phyloP scores from a whole-genome alignment of 1,139 yeast species.

The Scheffersomyces lignicola region DNA sequence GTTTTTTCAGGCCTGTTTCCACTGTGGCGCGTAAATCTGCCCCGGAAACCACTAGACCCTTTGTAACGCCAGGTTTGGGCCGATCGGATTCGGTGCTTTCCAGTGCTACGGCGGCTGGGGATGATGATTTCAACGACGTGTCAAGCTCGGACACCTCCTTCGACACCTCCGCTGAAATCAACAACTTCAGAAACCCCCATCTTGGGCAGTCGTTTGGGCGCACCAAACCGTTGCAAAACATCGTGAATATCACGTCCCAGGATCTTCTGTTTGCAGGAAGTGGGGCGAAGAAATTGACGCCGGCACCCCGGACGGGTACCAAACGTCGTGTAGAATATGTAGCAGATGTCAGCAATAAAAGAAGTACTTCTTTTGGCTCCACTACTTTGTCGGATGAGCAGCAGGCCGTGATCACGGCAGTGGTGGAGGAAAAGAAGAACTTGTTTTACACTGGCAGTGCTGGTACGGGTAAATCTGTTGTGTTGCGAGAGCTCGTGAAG shows the following conservation, averaged over 20 bases:
- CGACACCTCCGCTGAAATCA: slow-evolving; percentile 28
- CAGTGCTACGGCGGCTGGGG: slow-evolving; percentile 17
- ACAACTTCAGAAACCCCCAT: slow-evolving; percentile 25
- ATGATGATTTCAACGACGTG: slow-evolving; percentile 28
- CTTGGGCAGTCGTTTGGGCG: slow-evolving; percentile 13
- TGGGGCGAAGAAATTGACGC: not conserved
- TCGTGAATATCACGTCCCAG: not conserved
- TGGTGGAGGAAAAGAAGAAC: slow-evolving; percentile 52
- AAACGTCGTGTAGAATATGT: not conserved
- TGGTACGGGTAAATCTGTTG: slow-evolving; percentile 83
- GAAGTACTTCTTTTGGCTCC: not conserved
- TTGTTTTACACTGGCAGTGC: slow-evolving; percentile 81
- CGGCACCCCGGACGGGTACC: not conserved
- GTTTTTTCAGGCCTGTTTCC: slow-evolving; percentile 14
- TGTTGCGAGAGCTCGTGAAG: slow-evolving; percentile 59
- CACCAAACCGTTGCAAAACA: not conserved
- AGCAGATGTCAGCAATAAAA: not conserved
- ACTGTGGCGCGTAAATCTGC: not conserved
- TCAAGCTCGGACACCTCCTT: slow-evolving; percentile 30
- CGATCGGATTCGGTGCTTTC: slow-evolving; percentile 23
- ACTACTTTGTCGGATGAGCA: slow-evolving; percentile 58
- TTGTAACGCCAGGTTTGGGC: slow-evolving; percentile 7
- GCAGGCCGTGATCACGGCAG: slow-evolving; percentile 61
- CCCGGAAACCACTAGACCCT: not conserved
- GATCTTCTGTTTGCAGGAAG: not conserved